phyloP scores from a whole-genome alignment of 139 green algal species.

The Micromonas commoda region DNA sequence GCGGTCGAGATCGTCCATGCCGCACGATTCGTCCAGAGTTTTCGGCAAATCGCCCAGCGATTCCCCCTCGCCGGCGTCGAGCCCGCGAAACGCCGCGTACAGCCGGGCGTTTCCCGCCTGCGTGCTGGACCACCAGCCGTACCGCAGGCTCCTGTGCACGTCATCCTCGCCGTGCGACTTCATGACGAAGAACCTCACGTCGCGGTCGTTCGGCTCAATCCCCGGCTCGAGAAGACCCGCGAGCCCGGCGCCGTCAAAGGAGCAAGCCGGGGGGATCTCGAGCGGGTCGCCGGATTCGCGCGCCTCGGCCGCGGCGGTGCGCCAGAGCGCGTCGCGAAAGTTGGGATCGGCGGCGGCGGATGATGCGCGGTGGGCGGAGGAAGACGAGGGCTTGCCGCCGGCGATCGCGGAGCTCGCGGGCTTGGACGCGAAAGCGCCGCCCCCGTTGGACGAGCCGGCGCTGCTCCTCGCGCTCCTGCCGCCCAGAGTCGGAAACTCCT shows the following conservation, averaged over 20 bases:
- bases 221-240: neutral
- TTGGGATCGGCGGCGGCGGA: neutral
- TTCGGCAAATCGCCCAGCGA: too few relatives aligned
- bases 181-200: constrained; percentile 40
- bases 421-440: too few relatives aligned
- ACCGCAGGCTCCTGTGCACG: constrained; percentile 47
- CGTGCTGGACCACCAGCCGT: constrained; percentile 38
- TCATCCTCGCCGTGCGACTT: constrained; percentile 47
- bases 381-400: too few relatives aligned
- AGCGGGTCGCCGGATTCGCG: neutral
- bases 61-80: neutral
- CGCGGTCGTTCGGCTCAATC: neutral
- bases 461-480: too few relatives aligned
- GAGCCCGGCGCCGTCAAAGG: neutral
- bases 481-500: too few relatives aligned
- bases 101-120: constrained; percentile 36
- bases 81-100: constrained; percentile 32
- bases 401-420: too few relatives aligned
- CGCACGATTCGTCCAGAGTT: too few relatives aligned
- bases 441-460: too few relatives aligned
- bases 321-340: neutral
- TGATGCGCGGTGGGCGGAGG: too few relatives aligned
- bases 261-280: neutral
- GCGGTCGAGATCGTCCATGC: too few relatives aligned
- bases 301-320: neutral